Conservation (phyloP, 139 green algal genomes). For the Ettlia oleoabundans region DNA sequence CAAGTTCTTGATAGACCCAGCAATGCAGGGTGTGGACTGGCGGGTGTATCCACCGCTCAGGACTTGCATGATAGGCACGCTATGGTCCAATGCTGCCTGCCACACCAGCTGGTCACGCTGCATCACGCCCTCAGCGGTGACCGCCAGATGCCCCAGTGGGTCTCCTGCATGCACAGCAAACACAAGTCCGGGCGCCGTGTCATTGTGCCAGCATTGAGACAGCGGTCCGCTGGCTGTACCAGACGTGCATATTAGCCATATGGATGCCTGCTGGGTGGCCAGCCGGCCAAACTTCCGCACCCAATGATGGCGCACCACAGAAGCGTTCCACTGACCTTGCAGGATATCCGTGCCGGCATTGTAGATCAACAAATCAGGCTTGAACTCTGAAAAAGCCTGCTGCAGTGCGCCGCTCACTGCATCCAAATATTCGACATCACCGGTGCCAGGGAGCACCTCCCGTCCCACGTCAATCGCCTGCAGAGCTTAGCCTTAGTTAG, state of each 20-base stretch:
- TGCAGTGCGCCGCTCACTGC: constrained; percentile 44
- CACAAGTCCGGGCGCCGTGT: no score
- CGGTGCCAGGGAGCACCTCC: constrained; percentile 33
- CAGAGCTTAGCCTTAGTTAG: no score
- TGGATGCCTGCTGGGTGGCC: no score
- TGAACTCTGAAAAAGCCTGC: constrained; percentile 13
- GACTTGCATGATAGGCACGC: constrained; percentile 72
- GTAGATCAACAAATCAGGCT: constrained; percentile 74
- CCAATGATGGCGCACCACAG: background rate
- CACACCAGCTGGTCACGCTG: constrained; percentile 73
- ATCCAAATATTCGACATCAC: constrained; percentile 48
- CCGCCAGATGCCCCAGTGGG: constrained; percentile 71
- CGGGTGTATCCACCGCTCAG: constrained; percentile 75
- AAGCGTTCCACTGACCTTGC: constrained; percentile 44
- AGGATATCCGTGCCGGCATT: constrained; percentile 88
- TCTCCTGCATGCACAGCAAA: constrained; percentile 51
- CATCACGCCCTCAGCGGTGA: constrained; percentile 56
- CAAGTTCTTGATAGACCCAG: background rate
- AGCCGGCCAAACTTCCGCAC: no score
- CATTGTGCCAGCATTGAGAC: no score
- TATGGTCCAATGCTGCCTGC: constrained; percentile 35
- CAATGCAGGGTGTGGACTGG: constrained; percentile 16
- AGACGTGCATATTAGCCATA: no score
- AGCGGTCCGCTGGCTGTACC: no score
- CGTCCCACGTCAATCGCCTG: constrained; percentile 52